These are phyloP conservation scores for Pythium volutum DNA, from an alignment of 352 stramenopile species.

Conservation along the genomic window DNA sequence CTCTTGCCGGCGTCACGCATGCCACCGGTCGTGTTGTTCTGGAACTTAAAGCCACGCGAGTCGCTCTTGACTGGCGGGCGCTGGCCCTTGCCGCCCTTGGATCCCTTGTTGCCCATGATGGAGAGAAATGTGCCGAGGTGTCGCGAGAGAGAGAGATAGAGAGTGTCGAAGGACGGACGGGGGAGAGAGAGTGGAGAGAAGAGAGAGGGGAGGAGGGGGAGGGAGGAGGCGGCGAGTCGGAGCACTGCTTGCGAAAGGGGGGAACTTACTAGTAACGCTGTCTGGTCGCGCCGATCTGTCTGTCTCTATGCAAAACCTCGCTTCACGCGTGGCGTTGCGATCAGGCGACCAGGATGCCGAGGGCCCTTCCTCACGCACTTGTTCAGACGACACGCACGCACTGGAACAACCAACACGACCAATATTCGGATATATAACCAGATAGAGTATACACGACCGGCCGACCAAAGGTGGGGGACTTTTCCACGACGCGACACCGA, in stretches of 20 bases:
- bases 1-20: constrained; percentile 65
- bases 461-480: constrained; percentile 10
- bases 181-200: background rate
- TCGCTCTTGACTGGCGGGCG: constrained; percentile 83
- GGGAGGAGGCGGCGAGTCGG: constrained; percentile 15
- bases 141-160: constrained; percentile 15
- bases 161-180: constrained; percentile 1
- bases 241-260: constrained; percentile 7
- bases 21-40: constrained; percentile 38
- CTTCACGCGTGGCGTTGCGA: constrained; percentile 13
- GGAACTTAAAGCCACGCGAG: constrained; percentile 78
- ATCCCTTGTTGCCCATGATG: constrained; percentile 82
- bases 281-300: constrained; percentile 13
- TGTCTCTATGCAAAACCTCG: constrained; percentile 16
- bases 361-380: constrained; percentile 7
- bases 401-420: constrained; percentile 14
- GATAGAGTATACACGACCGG: constrained; percentile 13
- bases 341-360: constrained; percentile 14
- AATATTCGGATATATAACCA: background rate
- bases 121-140: constrained; percentile 3
- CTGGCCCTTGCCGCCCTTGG: constrained; percentile 58
- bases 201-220: constrained; percentile 4
- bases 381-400: constrained; percentile 6
- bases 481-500: constrained; percentile 15
- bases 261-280: constrained; percentile 8